Evolutionary conservation across 305 asterid genomes (phyloP).

Genomic region (Plantago rigida): DNA sequence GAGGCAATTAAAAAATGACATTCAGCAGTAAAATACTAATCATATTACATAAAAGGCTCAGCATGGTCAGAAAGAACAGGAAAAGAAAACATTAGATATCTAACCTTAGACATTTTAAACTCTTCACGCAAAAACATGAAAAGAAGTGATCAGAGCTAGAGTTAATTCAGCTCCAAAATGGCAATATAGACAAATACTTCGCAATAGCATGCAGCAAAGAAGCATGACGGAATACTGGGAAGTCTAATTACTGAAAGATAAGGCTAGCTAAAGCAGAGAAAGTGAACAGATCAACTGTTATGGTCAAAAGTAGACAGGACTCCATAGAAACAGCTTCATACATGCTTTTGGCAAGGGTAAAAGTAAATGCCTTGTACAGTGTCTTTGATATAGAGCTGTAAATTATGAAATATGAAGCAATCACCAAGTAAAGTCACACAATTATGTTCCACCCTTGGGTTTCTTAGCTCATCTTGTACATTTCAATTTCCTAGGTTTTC

Average conservation of each 20-base stretch:
- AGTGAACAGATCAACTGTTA: constrained; percentile 6
- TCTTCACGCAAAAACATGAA: constrained; percentile 17
- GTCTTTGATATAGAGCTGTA: constrained; percentile 5
- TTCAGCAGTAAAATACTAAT: not conserved
- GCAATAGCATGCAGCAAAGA: constrained; percentile 7
- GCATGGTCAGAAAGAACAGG: constrained; percentile 14
- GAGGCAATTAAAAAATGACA: constrained; percentile 20
- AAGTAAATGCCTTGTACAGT: not conserved
- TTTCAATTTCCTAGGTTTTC: constrained; percentile 8
- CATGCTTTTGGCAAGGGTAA: constrained; percentile 11
- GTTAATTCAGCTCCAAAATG: constrained; percentile 9
- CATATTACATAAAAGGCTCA: constrained; percentile 7
- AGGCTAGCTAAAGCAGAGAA: constrained; percentile 4
- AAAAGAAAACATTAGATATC: constrained; percentile 8
- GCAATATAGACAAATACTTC: constrained; percentile 2
- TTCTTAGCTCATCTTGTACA: constrained; percentile 13
- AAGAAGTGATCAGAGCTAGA: constrained; percentile 1
- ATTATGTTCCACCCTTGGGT: constrained; percentile 8
- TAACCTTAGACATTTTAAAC: constrained; percentile 3
- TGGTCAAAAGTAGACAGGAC: not conserved
- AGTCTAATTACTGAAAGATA: not conserved
- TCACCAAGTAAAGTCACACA: constrained; percentile 5
- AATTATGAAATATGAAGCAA: not conserved
- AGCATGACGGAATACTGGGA: not conserved
- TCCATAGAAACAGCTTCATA: not conserved